These are phyloP conservation scores for Kodamaea fungicola DNA, from an alignment of 1,139 yeast species.

Conservation along the genomic window DNA sequence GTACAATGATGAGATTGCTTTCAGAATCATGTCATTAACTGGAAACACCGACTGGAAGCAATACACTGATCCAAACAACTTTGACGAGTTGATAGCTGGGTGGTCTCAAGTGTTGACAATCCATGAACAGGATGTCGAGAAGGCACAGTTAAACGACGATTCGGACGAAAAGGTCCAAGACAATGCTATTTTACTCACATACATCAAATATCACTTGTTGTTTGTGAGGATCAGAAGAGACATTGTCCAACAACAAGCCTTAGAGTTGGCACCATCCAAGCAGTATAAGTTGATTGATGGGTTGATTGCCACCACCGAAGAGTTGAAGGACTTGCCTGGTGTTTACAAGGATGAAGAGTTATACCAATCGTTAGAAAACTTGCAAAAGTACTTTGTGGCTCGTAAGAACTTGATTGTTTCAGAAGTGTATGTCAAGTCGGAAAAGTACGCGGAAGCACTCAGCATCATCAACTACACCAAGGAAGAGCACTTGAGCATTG, in stretches of 20 bases:
- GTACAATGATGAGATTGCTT: constrained; percentile 70
- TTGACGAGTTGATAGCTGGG: constrained; percentile 30
- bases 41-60: constrained; percentile 31
- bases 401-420: constrained; percentile 46
- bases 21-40: constrained; percentile 46
- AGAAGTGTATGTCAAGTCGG: constrained; percentile 44
- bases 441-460: constrained; percentile 51
- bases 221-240: constrained; percentile 74
- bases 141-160: constrained; percentile 25
- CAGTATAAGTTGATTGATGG: constrained; percentile 46
- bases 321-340: constrained; percentile 81
- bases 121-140: constrained; percentile 19
- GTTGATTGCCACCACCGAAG: constrained; percentile 46
- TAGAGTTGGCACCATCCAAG: constrained; percentile 8
- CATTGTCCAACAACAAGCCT: constrained; percentile 14
- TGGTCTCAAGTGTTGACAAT: constrained; percentile 39
- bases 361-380: constrained; percentile 46
- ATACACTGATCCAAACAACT: constrained; percentile 21
- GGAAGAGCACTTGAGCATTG: constrained; percentile 14
- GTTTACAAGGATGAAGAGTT: constrained; percentile 81
- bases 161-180: constrained; percentile 61
- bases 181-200: constrained; percentile 72
- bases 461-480: constrained; percentile 44
- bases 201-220: constrained; percentile 64
- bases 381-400: constrained; percentile 46